Evolutionary conservation across 2,329 filamentous ascomycete species (phyloP).

Genomic region (Lithohypha guttulata): DNA sequence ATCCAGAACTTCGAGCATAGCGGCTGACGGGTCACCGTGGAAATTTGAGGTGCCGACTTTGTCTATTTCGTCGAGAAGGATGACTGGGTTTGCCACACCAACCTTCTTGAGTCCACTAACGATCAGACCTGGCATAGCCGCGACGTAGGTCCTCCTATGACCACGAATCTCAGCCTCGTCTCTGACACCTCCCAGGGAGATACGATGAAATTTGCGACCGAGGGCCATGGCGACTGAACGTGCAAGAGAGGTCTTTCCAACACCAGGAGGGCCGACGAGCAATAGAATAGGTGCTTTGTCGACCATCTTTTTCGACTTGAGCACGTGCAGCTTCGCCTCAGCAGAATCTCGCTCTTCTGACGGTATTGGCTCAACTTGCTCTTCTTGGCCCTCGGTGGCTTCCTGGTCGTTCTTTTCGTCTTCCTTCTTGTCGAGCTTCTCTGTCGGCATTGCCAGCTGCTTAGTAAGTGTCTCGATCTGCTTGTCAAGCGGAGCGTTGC

Average conservation of each 20-base stretch:
- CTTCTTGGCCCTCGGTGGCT: constrained; percentile 27
- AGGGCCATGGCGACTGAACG: constrained; percentile 86
- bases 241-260: constrained; percentile 90
- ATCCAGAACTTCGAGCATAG: constrained; percentile 95
- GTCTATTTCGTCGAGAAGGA: constrained; percentile 94
- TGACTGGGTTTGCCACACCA: constrained; percentile 87
- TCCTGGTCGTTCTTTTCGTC: constrained; percentile 27
- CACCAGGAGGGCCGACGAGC: constrained; percentile 83
- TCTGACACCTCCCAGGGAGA: constrained; percentile 87
- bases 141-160: constrained; percentile 90
- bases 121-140: constrained; percentile 94
- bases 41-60: constrained; percentile 86
- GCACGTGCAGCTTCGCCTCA: constrained; percentile 58
- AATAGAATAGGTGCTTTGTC: constrained; percentile 95
- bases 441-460: constrained; percentile 28
- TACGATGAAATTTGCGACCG: constrained; percentile 90
- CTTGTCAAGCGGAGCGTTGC: constrained; percentile 71
- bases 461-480: constrained; percentile 53
- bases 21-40: constrained; percentile 89
- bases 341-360: constrained; percentile 36
- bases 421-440: constrained; percentile 24
- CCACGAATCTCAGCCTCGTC: constrained; percentile 96
- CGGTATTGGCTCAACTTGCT: constrained; percentile 50
- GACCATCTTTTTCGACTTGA: constrained; percentile 72
- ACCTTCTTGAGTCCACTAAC: constrained; percentile 92